Conservation (phyloP, 148 eudicot genomes). For the Rheum nobile region DNA sequence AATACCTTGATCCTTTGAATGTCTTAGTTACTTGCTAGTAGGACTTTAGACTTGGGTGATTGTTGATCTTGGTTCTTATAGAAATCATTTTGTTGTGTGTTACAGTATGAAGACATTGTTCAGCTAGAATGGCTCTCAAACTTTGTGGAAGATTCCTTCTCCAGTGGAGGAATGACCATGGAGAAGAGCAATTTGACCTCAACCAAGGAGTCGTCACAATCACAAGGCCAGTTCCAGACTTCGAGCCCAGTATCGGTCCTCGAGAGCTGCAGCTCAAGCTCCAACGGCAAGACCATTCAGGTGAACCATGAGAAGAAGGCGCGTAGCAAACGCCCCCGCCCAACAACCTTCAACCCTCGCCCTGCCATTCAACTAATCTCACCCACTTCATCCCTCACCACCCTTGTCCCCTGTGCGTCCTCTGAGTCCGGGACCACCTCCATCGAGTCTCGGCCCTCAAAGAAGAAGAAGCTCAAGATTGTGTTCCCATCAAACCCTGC, state of each 20-base stretch:
- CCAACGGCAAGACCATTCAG: conserved; percentile 26
- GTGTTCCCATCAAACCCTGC: conserved; percentile 22
- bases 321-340: conserved; percentile 87
- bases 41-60: neutral
- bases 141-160: conserved; percentile 84
- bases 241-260: conserved; percentile 73
- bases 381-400: too few species aligned
- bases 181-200: conserved; percentile 22
- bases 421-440: conserved; percentile 22
- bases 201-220: conserved; percentile 18
- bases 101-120: conserved; percentile 80
- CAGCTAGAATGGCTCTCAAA: conserved; percentile 91
- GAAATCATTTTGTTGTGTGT: neutral
- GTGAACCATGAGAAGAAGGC: conserved; percentile 51
- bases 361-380: conserved; percentile 27
- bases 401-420: conserved; percentile 10
- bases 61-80: neutral
- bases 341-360: conserved; percentile 51
- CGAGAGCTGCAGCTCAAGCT: conserved; percentile 61
- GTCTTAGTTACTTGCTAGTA: too few species aligned
- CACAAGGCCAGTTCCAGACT: conserved; percentile 42
- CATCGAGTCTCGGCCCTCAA: conserved; percentile 18
- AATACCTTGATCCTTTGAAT: neutral
- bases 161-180: conserved; percentile 50
- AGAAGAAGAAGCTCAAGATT: conserved; percentile 46